Percentiles rank a stretch among this genome's conserved stretches.
Evolutionary conservation across 805 yeast genomes (phyloP).

Genomic region (Hanseniaspora taiwanica): DNA sequence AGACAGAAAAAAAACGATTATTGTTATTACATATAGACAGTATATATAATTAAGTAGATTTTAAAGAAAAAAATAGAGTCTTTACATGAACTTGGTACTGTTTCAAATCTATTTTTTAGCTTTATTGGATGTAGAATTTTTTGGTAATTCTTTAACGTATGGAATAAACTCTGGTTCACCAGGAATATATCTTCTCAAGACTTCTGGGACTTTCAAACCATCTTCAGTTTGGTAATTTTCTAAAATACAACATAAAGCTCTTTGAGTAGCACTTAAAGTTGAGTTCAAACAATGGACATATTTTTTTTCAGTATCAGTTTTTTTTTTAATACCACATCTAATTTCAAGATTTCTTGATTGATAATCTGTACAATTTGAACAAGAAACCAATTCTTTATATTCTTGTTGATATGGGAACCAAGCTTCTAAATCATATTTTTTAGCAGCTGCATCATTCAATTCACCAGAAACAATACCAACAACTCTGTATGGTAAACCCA

Average conservation of each 20-base stretch:
- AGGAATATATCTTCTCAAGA: slow-evolving; percentile 88
- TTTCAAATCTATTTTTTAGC: not conserved
- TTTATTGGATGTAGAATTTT: slow-evolving; percentile 75
- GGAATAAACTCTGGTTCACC: slow-evolving; percentile 98
- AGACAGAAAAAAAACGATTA: no score
- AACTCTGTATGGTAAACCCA: slow-evolving; percentile 90
- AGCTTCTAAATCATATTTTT: slow-evolving; percentile 96
- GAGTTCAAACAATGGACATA: slow-evolving; percentile 98
- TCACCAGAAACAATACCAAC: slow-evolving; percentile 98
- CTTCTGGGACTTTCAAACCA: slow-evolving; percentile 88
- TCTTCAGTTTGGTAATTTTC: slow-evolving; percentile 98
- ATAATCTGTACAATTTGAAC: slow-evolving; percentile 98
- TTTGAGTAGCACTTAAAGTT: slow-evolving; percentile 93
- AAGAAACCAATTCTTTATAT: slow-evolving; percentile 93
- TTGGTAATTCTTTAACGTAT: slow-evolving; percentile 79
- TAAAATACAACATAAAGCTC: slow-evolving; percentile 92
- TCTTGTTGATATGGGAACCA: slow-evolving; percentile 99
- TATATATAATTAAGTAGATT: slow-evolving; percentile 1
- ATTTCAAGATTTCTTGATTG: slow-evolving; percentile 97
- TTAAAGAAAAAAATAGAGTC: not conserved
- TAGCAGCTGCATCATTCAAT: slow-evolving; percentile 97
- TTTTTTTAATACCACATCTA: slow-evolving; percentile 95
- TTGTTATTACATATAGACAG: no score
- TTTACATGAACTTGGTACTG: not conserved
- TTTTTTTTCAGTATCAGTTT: slow-evolving; percentile 89